Evolutionary conservation across 2,329 filamentous ascomycete species (phyloP).

Genomic region (Sphaerulina vaccinii): DNA sequence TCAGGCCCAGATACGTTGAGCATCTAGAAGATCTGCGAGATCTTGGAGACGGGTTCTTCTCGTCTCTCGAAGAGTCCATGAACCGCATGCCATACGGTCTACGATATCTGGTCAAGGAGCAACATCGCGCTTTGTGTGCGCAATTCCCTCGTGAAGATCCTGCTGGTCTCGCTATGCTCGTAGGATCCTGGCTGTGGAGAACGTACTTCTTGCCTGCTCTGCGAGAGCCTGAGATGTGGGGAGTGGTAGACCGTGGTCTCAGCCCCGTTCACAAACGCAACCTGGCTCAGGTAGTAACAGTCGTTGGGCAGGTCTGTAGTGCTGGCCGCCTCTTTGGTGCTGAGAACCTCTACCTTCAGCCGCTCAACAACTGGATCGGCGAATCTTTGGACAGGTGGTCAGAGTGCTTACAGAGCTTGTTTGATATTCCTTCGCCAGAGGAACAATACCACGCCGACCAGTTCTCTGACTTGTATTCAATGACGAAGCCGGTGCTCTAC

Average conservation of each 20-base stretch:
- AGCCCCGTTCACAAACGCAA: constrained; percentile 93
- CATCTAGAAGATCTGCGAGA: constrained; percentile 91
- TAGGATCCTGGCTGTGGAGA: constrained; percentile 90
- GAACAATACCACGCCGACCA: constrained; percentile 96
- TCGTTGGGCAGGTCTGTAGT: constrained; percentile 81
- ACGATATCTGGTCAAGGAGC: constrained; percentile 82
- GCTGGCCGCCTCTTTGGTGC: constrained; percentile 87
- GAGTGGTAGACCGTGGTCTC: constrained; percentile 84
- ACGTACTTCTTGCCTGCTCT: constrained; percentile 90
- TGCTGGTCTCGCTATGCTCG: constrained; percentile 74
- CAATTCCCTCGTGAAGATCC: constrained; percentile 79
- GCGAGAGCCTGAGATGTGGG: constrained; percentile 85
- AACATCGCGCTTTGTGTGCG: constrained; percentile 72
- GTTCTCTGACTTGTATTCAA: constrained; percentile 95
- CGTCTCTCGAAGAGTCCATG: constrained; percentile 75
- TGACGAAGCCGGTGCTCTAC: constrained; percentile 96
- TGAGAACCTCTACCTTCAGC: constrained; percentile 93
- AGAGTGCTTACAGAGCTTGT: constrained; percentile 72
- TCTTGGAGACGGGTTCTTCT: constrained; percentile 87
- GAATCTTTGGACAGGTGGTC: constrained; percentile 79
- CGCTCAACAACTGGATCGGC: constrained; percentile 84
- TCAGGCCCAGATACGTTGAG: constrained; percentile 86
- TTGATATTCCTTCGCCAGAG: constrained; percentile 83
- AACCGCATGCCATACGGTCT: constrained; percentile 91
- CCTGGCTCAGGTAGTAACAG: constrained; percentile 83